A percentile compares a stretch with the other conserved stretches of the same genome.
phyloP scores from a whole-genome alignment of 768 basidiomycete genomes.

The Mycena leptocephala region DNA sequence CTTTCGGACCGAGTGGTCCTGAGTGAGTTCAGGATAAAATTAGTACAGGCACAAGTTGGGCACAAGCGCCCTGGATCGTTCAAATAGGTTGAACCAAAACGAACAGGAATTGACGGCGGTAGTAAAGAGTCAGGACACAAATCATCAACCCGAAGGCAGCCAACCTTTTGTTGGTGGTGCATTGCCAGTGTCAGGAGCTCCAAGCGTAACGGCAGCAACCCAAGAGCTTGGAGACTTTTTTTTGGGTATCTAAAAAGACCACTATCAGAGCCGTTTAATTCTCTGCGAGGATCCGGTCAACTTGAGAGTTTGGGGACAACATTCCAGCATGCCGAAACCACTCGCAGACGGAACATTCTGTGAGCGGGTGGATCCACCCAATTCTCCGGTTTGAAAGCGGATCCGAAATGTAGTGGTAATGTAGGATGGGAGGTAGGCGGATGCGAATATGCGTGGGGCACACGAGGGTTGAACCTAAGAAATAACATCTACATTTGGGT shows the following conservation, averaged over 20 bases:
- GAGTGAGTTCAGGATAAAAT: neutral
- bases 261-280: constrained; percentile 7
- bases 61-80: neutral
- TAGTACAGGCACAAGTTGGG: neutral
- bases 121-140: neutral
- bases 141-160: too few relatives aligned
- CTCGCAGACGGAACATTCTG: neutral
- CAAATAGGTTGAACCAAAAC: neutral
- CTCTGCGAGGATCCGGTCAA: neutral
- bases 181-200: too few relatives aligned
- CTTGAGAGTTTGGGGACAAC: neutral
- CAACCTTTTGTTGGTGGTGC: neutral
- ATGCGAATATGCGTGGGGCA: neutral
- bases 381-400: constrained; percentile 4
- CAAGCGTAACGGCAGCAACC: neutral
- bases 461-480: neutral
- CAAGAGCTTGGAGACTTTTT: neutral
- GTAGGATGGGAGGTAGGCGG: neutral
- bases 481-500: neutral
- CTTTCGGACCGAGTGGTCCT: constrained; percentile 25
- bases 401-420: neutral
- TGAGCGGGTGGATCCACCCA: neutral
- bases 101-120: neutral
- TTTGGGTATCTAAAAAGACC: neutral
- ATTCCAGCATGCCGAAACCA: neutral